Base-by-base conservation (phyloP, 495 filamentous ascomycete genomes). In the Neurospora intermedia region DNA sequence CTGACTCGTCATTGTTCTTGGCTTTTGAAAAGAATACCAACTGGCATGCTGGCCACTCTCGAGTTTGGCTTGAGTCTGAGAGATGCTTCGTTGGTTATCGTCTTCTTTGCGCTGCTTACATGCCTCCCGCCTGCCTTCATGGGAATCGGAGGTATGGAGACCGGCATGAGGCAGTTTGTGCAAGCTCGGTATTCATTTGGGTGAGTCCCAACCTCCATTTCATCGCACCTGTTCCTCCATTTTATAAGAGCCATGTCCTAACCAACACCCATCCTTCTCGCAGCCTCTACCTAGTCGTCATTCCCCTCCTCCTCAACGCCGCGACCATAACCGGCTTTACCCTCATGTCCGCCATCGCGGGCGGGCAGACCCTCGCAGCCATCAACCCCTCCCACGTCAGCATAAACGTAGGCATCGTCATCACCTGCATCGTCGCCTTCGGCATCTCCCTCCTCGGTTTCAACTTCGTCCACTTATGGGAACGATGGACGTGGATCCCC, bases 401-500 rank as follows among this genome's bases (percentile, higher is more conserved):
- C 27, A 82, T 85, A 43, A 82, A 82, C 35, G 81, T 83, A 41
- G 84, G 87, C 40, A 87, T 87, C 74, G 77, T 87, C 72, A 86
- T 88, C 72, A 83, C 82, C 42, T 84, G 85, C 69, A 77, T 87
- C 3, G 79, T 82, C 18, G 83, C 85, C 35, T 81, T 88, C 39
- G 77, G 78, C 6, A 81, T 85, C 9, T 85, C 84, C 0, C 83
- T 89, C 70, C 79, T 85, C 71, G 87, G 87, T 7, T 88, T 87
- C 76, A 81, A 81, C 20, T 81, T 85, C 20, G 77, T 89, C 62
- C 87, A 88, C 69, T 74, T 86, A 27, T 88, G 84, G 76, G 83
- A 87, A 76, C 84, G 87, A 15, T 89, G 84, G 83, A 83, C 83
- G 18, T 88, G 87, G 87, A 85, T 88, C 40, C 85, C 87, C 18